A percentile compares a stretch with the other conserved stretches of the same genome.
These are phyloP conservation scores for Komagataella kurtzmanii DNA, from an alignment of 805 yeast species.

Conservation along the genomic window DNA sequence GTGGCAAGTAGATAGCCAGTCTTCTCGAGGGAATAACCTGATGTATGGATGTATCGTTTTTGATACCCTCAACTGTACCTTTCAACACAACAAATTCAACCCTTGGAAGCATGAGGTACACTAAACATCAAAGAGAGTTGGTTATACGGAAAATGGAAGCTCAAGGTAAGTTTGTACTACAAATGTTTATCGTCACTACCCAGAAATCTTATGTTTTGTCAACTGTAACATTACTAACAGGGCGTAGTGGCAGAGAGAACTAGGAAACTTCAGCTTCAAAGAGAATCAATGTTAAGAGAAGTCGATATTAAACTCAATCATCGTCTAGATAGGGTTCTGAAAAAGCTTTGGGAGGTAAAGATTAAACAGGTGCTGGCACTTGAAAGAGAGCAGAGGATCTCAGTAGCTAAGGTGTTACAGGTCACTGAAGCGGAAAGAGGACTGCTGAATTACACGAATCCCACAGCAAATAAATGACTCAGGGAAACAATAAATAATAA, in stretches of 20 bases:
- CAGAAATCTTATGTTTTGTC: neutral
- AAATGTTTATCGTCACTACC: too few relatives aligned
- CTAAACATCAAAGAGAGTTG: neutral
- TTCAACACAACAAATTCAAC: neutral
- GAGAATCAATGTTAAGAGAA: constrained; percentile 10
- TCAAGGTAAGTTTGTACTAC: neutral
- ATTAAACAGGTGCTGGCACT: constrained; percentile 27
- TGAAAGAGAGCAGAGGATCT: constrained; percentile 26
- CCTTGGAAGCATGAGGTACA: neutral
- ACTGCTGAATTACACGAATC: neutral
- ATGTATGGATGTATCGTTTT: neutral
- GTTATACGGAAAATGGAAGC: neutral
- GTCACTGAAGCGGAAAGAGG: neutral
- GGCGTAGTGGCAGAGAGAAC: neutral
- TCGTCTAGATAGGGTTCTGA: constrained; percentile 30
- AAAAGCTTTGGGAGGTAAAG: constrained; percentile 35
- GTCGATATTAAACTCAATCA: constrained; percentile 23
- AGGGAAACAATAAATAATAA: neutral
- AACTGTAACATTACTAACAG: neutral
- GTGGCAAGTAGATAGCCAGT: neutral
- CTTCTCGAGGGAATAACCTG: neutral
- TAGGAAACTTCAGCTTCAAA: neutral
- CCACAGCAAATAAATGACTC: neutral
- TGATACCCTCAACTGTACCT: neutral
- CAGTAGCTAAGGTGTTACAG: constrained; percentile 17